Evolutionary conservation across 2,329 filamentous ascomycete genomes (phyloP).

Genomic region (Penicillium digitatum): DNA sequence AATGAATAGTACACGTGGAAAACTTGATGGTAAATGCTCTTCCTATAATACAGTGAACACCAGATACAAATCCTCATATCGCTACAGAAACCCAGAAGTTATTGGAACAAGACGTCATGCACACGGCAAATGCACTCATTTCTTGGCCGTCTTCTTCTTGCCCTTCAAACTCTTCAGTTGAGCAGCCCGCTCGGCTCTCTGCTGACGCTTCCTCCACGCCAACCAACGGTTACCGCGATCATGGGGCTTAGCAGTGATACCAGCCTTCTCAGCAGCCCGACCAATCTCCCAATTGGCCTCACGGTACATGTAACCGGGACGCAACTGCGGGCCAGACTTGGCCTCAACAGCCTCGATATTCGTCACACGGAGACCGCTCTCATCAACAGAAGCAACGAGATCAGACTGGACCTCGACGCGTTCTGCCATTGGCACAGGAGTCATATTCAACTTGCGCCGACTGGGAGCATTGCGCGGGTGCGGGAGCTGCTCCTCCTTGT

Average conservation of each 20-base stretch:
- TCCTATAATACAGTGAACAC: conserved; percentile 37
- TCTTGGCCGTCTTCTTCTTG: conserved; percentile 43
- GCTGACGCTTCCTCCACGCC: conserved; percentile 60
- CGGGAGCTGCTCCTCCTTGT: conserved; percentile 75
- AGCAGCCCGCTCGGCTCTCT: conserved; percentile 48
- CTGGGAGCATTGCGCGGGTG: conserved; percentile 69
- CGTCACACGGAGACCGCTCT: conserved; percentile 24
- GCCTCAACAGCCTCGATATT: conserved; percentile 25
- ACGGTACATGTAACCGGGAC: conserved; percentile 60
- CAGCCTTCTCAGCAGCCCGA: conserved; percentile 57
- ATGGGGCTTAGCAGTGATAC: conserved; percentile 54
- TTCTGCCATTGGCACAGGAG: conserved; percentile 46
- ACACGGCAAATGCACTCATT: conserved; percentile 23
- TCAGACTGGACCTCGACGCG: conserved; percentile 21
- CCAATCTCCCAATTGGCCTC: conserved; percentile 67
- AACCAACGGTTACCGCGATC: conserved; percentile 58
- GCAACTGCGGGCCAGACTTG: conserved; percentile 37
- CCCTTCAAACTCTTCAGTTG: conserved; percentile 54
- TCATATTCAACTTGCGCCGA: conserved; percentile 71
- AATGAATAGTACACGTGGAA: background rate
- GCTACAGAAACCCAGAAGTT: conserved; percentile 22
- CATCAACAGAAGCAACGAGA: conserved; percentile 24
- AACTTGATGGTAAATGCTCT: conserved; percentile 16
- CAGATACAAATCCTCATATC: conserved; percentile 25
- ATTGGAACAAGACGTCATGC: conserved; percentile 23